These are phyloP conservation scores for Quercus agrifolia DNA, from an alignment of 306 rosid species.

Conservation along the genomic window DNA sequence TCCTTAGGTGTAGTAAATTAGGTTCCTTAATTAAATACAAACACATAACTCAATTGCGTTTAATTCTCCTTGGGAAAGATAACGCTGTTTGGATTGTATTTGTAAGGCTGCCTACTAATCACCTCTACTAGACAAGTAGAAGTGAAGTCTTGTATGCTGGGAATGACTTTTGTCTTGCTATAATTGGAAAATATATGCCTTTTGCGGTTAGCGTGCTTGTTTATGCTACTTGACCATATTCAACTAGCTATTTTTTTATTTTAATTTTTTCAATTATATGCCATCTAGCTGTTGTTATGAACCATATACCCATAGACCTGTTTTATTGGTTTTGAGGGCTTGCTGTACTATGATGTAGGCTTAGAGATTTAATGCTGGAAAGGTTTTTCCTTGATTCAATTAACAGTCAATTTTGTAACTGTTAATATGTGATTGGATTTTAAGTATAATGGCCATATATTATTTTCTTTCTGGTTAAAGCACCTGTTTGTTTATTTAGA, in stretches of 20 bases:
- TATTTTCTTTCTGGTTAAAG: neutral
- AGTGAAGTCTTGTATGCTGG: too few relatives aligned
- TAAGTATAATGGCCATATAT: neutral
- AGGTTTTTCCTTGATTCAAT: neutral
- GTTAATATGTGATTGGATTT: neutral
- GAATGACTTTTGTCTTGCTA: neutral
- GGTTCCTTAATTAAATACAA: too few relatives aligned
- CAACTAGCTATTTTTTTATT: too few relatives aligned
- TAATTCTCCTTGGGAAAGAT: too few relatives aligned
- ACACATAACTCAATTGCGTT: too few relatives aligned
- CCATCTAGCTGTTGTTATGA: neutral
- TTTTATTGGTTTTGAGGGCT: neutral
- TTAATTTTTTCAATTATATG: neutral
- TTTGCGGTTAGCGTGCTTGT: neutral
- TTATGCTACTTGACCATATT: neutral
- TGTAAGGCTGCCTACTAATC: too few relatives aligned
- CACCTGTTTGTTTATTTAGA: neutral
- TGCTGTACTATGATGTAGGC: neutral
- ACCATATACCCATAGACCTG: neutral
- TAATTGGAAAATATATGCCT: neutral
- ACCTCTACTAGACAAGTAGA: too few relatives aligned
- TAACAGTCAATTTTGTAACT: neutral
- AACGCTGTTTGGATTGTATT: too few relatives aligned
- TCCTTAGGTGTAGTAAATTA: too few relatives aligned
- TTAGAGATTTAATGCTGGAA: neutral